Evolutionary conservation across 192 early-diverging fungal species (phyloP), one percentile per base, ranked within the genome.

Genomic region (Backusella psychrophila): DNA sequence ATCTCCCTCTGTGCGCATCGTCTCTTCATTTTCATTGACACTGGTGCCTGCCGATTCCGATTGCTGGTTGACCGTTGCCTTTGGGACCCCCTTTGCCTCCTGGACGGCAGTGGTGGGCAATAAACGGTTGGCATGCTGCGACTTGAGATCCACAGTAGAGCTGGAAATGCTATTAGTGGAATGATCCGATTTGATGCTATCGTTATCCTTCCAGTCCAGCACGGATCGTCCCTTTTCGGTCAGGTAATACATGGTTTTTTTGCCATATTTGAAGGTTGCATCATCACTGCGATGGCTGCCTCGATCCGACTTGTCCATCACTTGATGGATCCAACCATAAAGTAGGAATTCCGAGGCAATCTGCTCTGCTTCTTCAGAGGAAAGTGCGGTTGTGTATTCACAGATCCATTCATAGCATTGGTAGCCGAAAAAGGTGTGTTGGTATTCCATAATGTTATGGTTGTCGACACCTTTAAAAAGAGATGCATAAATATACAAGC

Each of bases 381-480:
- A 78, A n/a, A 90, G 82, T 3, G 87, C 83, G 0, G 86, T 85
- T 0, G 86, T 84, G 46, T 87, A 86, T 31, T 90, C 85, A 72
- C 79, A 69, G 4, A 90, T 75, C 87, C 87, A 90, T 15, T 88
- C 87, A 19, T 78, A 77, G 6, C 83, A 85, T 19, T 75, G 52
- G 53, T 71, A 69, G 1, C 89, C 89, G 53, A 80, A 80, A 77
- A 90, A 90, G 0, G 83, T 82, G 17, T 86, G 52, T 38, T 75
- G 78, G 66, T 77, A 82, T 3, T 59, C 35, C 17, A 42, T 23
- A 34, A 68, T 38, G 29, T 26, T 34, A 0, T 71, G n/a, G 26
- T 68, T 34, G 14, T 75, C 29, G 29, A 75, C n/a, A 0, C 73
- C 78, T 79, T 53, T 29, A 29, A 33, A 33, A 33, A 33, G 33